Evolutionary conservation across 257 asterid species (phyloP).

Genomic region (Solanum pinnatisectum): DNA sequence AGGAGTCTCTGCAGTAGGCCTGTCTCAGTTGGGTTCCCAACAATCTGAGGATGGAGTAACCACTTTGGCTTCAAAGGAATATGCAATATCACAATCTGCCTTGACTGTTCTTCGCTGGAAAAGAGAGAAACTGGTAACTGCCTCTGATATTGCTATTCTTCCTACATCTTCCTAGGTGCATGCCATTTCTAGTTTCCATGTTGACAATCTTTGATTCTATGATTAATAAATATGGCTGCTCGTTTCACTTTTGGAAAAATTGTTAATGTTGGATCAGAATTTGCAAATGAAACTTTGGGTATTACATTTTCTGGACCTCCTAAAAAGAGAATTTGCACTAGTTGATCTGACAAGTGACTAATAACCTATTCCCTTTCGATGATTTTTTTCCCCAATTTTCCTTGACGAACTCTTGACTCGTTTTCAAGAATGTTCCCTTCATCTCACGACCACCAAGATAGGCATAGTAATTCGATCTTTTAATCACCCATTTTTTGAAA

Average conservation of each 20-base stretch:
- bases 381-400: not conserved
- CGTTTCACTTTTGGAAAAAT: not conserved
- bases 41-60: not conserved
- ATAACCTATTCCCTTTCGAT: not conserved
- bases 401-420: not conserved
- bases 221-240: not conserved
- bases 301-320: not conserved
- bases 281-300: not conserved
- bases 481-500: not conserved
- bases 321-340: not conserved
- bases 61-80: slow-evolving; percentile 12
- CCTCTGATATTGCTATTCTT: not conserved
- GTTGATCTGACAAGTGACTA: not conserved
- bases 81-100: slow-evolving; percentile 23
- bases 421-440: not conserved
- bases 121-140: slow-evolving; percentile 42
- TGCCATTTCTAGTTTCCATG: not conserved
- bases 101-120: slow-evolving; percentile 28
- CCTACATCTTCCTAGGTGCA: not conserved
- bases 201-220: not conserved
- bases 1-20: not conserved
- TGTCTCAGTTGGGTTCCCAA: not conserved
- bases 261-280: not conserved
- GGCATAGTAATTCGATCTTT: not conserved
- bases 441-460: not conserved